Conservation (phyloP, 2,329 filamentous ascomycete species). For the Neofusicoccum cordaticola region DNA sequence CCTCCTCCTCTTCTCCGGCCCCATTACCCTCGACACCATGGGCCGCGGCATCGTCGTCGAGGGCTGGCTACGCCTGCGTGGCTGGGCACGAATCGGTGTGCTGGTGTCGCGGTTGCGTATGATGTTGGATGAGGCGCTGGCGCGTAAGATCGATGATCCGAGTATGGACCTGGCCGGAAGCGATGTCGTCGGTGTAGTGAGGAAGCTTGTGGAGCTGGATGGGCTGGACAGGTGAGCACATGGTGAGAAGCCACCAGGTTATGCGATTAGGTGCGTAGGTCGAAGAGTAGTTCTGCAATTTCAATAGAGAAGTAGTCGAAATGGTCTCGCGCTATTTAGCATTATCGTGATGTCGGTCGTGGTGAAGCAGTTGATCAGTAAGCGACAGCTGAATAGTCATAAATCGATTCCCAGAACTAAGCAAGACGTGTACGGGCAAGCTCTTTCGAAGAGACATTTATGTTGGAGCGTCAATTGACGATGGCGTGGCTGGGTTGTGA, state of each 20-base stretch:
- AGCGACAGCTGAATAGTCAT: too few species aligned
- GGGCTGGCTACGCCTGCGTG: constrained; percentile 80
- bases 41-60: constrained; percentile 87
- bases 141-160: constrained; percentile 75
- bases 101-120: constrained; percentile 76
- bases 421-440: too few species aligned
- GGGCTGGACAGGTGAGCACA: constrained; percentile 62
- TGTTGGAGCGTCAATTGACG: too few species aligned
- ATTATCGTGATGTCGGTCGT: too few species aligned
- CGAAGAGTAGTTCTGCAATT: too few species aligned
- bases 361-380: too few species aligned
- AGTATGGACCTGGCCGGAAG: constrained; percentile 54
- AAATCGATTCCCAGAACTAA: too few species aligned
- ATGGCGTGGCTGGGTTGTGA: too few species aligned
- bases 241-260: not conserved
- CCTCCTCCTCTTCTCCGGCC: constrained; percentile 81
- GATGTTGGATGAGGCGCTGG: constrained; percentile 83
- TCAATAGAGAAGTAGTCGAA: too few species aligned
- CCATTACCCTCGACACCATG: constrained; percentile 80
- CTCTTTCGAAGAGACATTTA: too few species aligned
- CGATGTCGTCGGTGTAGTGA: constrained; percentile 74
- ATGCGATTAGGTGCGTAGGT: too few species aligned
- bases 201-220: constrained; percentile 81
- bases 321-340: too few species aligned
- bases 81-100: constrained; percentile 94